phyloP scores from a whole-genome alignment of 1,284 basidiomycete genomes.

The Rhodotorula sp. region DNA sequence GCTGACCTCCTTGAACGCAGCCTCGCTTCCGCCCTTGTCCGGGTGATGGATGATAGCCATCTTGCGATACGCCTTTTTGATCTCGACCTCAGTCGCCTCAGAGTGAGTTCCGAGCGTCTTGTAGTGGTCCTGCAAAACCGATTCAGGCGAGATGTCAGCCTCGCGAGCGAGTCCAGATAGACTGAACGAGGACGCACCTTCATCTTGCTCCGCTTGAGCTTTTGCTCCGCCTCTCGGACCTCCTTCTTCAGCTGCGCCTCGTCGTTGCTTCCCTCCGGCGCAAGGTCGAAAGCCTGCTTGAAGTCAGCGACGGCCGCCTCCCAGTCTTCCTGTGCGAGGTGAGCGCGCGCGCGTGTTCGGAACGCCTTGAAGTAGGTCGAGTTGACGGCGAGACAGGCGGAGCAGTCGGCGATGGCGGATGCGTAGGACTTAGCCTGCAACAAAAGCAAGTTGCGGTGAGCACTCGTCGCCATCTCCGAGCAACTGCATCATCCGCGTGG shows the following conservation, averaged over 20 bases:
- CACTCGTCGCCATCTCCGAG: too few relatives aligned
- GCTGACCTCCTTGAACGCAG: slow-evolving; percentile 16
- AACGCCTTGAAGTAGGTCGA: slow-evolving; percentile 76
- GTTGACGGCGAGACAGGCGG: slow-evolving; percentile 63
- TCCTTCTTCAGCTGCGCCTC: slow-evolving; percentile 63
- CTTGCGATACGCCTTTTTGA: slow-evolving; percentile 63
- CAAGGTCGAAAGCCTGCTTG: slow-evolving; percentile 68
- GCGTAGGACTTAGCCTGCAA: slow-evolving; percentile 61
- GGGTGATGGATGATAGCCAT: slow-evolving; percentile 73
- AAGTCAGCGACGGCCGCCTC: slow-evolving; percentile 73
- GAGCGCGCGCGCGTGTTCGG: slow-evolving; percentile 75
- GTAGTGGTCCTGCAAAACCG: slow-evolving; percentile 41
- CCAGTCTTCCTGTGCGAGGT: slow-evolving; percentile 70
- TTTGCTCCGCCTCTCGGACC: slow-evolving; percentile 70
- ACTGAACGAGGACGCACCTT: slow-evolving; percentile 54
- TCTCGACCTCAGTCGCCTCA: slow-evolving; percentile 60
- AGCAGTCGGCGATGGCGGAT: slow-evolving; percentile 69
- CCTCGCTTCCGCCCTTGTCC: slow-evolving; percentile 21
- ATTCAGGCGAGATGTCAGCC: too few relatives aligned
- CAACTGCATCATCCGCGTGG: not conserved
- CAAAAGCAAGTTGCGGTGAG: not conserved
- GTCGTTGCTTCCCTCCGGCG: slow-evolving; percentile 59
- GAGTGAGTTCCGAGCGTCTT: slow-evolving; percentile 37
- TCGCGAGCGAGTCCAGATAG: too few relatives aligned
- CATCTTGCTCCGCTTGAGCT: slow-evolving; percentile 74